A percentile compares a stretch with the other conserved stretches of the same genome.
Conservation (phyloP, 2,329 filamentous ascomycete genomes). For the Aspergillus neoniger region DNA sequence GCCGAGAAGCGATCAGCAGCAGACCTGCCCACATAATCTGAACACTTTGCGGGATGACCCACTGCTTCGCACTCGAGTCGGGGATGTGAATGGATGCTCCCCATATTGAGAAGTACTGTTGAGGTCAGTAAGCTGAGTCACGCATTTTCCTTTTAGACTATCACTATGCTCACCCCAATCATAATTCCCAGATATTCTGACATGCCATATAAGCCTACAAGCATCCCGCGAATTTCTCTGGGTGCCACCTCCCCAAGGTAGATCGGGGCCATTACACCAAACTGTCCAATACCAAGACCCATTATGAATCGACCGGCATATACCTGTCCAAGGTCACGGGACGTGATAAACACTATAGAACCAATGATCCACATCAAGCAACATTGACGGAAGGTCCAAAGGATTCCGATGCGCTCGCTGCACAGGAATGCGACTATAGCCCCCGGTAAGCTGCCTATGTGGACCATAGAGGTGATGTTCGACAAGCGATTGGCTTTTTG, state of each 20-base stretch:
- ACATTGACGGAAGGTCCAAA: constrained; percentile 25
- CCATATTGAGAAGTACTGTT: constrained; percentile 39
- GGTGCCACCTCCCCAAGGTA: constrained; percentile 88
- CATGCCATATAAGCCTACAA: constrained; percentile 23
- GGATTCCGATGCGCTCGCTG: constrained; percentile 30
- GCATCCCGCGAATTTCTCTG: constrained; percentile 65
- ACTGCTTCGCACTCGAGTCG: constrained; percentile 39
- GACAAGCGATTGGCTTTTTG: constrained; percentile 36
- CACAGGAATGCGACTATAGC: constrained; percentile 34
- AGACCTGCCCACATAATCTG: constrained; percentile 72
- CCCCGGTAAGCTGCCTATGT: constrained; percentile 43
- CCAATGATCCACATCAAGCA: constrained; percentile 24
- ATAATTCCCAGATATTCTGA: constrained; percentile 29
- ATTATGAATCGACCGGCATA: constrained; percentile 37
- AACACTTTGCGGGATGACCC: constrained; percentile 68
- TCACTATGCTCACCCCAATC: constrained; percentile 16
- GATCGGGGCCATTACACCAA: constrained; percentile 82
- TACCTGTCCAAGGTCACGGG: constrained; percentile 29
- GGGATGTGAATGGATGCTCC: constrained; percentile 53
- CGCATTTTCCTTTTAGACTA: no score
- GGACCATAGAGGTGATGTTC: constrained; percentile 45
- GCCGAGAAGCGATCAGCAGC: constrained; percentile 65
- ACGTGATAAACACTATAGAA: constrained; percentile 37
- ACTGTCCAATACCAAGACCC: constrained; percentile 41
- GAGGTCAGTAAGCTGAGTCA: not conserved